These are phyloP conservation scores for Geoglossum cookeanum DNA, from an alignment of 2,329 filamentous ascomycete genomes.

Conservation along the genomic window DNA sequence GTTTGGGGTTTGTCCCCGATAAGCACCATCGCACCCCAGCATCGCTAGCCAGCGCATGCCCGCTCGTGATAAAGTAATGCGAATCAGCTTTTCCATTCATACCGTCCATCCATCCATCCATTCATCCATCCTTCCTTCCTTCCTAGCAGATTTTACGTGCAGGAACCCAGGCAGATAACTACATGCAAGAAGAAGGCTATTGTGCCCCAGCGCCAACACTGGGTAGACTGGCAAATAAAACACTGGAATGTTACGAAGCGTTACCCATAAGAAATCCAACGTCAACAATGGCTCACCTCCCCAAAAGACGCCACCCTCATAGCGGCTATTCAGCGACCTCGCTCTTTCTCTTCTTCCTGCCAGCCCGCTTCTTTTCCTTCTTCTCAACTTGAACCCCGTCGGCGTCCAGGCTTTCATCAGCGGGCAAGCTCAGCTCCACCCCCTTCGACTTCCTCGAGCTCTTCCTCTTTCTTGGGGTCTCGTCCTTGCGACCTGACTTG, in stretches of 20 bases:
- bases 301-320: not conserved
- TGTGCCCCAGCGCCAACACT: not conserved
- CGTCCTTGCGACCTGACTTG: constrained; percentile 4
- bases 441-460: constrained; percentile 17
- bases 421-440: constrained; percentile 4
- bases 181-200: not conserved
- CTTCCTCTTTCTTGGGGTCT: constrained; percentile 16
- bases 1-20: constrained; percentile 1
- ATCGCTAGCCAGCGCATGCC: not conserved
- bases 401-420: constrained; percentile 14
- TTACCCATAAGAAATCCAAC: not conserved
- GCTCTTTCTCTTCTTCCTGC: constrained; percentile 6
- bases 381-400: constrained; percentile 1
- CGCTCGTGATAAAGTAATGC: not conserved
- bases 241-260: not conserved
- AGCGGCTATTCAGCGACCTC: constrained; percentile 2
- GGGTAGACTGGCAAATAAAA: not conserved
- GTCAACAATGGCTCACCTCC: not conserved
- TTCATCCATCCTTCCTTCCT: no score
- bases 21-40: not conserved
- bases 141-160: not conserved
- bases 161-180: not conserved
- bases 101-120: not conserved
- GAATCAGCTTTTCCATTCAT: constrained; percentile 1
- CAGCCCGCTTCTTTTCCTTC: constrained; percentile 2